These are phyloP conservation scores for Pythium angustatum DNA, from an alignment of 352 stramenopile genomes.

Conservation along the genomic window DNA sequence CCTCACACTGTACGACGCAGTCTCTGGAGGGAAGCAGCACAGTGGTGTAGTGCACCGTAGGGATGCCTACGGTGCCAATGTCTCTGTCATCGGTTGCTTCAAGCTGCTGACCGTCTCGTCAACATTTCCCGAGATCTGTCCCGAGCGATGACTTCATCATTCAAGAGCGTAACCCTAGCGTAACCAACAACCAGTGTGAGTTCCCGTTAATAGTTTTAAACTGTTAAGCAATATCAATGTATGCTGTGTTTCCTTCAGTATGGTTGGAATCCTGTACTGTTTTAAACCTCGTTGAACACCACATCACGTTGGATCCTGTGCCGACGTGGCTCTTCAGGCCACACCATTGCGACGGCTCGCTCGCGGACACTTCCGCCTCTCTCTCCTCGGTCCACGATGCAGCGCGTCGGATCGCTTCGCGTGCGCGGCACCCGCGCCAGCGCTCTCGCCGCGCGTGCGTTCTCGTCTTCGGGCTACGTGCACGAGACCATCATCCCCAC, in stretches of 20 bases:
- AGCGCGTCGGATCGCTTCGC: conserved; percentile 27
- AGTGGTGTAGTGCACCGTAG: no score
- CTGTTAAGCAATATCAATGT: no score
- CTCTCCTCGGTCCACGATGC: conserved; percentile 21
- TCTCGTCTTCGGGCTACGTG: conserved; percentile 53
- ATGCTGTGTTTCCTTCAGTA: no score
- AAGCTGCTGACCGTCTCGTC: not conserved
- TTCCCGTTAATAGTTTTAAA: no score
- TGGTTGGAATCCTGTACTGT: no score
- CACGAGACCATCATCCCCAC: conserved; percentile 88
- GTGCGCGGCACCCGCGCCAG: no score
- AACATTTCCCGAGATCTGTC: conserved; percentile 3
- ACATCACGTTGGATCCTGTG: conserved; percentile 38
- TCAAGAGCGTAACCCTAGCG: not conserved
- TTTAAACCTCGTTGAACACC: conserved; percentile 28
- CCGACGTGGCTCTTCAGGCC: conserved; percentile 32
- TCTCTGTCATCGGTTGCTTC: not conserved
- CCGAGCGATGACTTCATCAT: not conserved
- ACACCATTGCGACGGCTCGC: not conserved
- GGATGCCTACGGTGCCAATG: no score
- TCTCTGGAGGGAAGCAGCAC: no score
- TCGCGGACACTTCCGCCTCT: conserved; percentile 2
- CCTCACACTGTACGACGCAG: no score
- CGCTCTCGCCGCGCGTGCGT: conserved; percentile 30
- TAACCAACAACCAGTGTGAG: conserved; percentile 6